Conservation (phyloP, 2,329 filamentous ascomycete species). For the Phialocephala subalpina region DNA sequence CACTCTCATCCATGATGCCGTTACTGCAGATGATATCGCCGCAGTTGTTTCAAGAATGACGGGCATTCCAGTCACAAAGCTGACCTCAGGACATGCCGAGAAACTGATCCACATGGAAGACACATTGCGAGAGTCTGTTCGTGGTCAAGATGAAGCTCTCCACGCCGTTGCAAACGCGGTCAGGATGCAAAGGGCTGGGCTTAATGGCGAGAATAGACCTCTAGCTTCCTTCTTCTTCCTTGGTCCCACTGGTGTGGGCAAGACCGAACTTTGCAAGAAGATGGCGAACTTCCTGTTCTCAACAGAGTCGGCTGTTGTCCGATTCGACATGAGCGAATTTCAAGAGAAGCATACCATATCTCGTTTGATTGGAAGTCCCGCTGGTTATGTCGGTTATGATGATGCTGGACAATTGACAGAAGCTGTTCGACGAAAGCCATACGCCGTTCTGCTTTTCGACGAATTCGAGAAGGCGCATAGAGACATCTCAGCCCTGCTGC, state of each 20-base stretch:
- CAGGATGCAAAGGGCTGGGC: slow-evolving; percentile 88
- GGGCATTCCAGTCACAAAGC: slow-evolving; percentile 86
- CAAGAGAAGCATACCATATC: slow-evolving; percentile 97
- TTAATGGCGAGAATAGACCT: slow-evolving; percentile 90
- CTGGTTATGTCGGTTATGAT: slow-evolving; percentile 96
- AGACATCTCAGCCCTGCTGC: slow-evolving; percentile 88
- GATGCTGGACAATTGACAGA: slow-evolving; percentile 97
- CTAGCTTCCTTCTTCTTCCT: slow-evolving; percentile 98
- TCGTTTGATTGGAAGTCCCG: slow-evolving; percentile 86
- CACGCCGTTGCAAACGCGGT: slow-evolving; percentile 92
- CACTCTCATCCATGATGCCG: slow-evolving; percentile 86
- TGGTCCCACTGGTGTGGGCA: slow-evolving; percentile 94
- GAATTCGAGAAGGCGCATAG: slow-evolving; percentile 98
- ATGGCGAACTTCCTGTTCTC: slow-evolving; percentile 93
- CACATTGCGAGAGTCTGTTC: slow-evolving; percentile 80
- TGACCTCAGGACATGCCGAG: slow-evolving; percentile 93
- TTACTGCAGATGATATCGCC: slow-evolving; percentile 95
- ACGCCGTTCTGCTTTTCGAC: slow-evolving; percentile 93
- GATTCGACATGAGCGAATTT: slow-evolving; percentile 98
- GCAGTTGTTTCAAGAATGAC: slow-evolving; percentile 90
- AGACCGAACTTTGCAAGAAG: slow-evolving; percentile 97
- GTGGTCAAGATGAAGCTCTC: slow-evolving; percentile 93
- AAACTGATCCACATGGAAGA: slow-evolving; percentile 98
- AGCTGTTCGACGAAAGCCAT: slow-evolving; percentile 92
- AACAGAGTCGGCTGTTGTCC: slow-evolving; percentile 86